Base-by-base conservation (phyloP, 2,329 filamentous ascomycete species). In the Dactylellina drechsleri region DNA sequence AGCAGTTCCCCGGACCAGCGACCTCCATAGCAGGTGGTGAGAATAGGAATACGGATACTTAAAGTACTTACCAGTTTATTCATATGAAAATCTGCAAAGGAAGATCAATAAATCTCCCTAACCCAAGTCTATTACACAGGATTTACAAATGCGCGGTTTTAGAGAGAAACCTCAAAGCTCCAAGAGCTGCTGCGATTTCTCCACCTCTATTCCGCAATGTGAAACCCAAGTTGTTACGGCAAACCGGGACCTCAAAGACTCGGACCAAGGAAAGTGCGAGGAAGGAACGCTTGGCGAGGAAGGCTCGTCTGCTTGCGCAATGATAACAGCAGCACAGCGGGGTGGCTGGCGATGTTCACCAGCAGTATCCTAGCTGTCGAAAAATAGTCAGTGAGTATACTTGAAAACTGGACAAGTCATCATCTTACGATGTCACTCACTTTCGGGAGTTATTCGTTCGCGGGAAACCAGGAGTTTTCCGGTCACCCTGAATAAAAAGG, bases 81-180 rank as follows among this genome's bases (percentile, higher is more conserved):
- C 71, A 75, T 75, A 75, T 75, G 71, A 75, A 66, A 66, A 58
- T 75, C 56, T 64, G 71, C 64, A 53, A 41, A 60, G 71, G 71
- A 75, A 75, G 71, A 75, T 75, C 45, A 45, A 65, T 53, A 20
- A 68, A 65, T 68, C 64, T 75, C 47, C 71, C 71, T 49, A 53
- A 57, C 31, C 28, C 16, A 49, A 61, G 52, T 64, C 49, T 41
- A 56, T 43, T 13, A 54, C 43, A 47, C 43, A 47, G 49, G 49
- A 50, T 67, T 64, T 62, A 56, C 41, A 56, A 23, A 43, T 57
- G 59, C 31, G 57, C 40, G 64, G 62, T 52, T 66, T 64, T 58
- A 31, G 47, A 53, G 57, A 53, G 52, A 65, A 58, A 61, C 28
- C 31, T 4, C 64, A 20, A 65, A 65, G 45, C 58, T 64, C 18